These are phyloP conservation scores for Articulospora tetracladia DNA, from an alignment of 495 filamentous ascomycete species.

Conservation along the genomic window DNA sequence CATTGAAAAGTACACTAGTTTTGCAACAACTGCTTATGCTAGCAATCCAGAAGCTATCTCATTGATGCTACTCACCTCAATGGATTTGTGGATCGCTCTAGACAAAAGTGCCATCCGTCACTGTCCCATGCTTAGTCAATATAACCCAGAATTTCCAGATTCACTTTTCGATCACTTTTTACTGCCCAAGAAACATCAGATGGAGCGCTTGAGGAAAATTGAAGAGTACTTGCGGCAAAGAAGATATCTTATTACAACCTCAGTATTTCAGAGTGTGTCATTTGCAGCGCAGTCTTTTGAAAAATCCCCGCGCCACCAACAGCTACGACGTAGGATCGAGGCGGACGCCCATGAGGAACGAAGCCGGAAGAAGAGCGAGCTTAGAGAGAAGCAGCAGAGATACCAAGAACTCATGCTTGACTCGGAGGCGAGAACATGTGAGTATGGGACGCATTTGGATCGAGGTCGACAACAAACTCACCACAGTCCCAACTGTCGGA, in stretches of 20 bases:
- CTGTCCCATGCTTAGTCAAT: constrained; percentile 43
- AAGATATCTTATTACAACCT: neutral
- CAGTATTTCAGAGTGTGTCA: neutral
- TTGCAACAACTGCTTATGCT: constrained; percentile 31
- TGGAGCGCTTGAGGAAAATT: constrained; percentile 42
- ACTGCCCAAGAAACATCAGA: constrained; percentile 42
- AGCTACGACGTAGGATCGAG: constrained; percentile 36
- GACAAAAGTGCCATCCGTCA: constrained; percentile 45
- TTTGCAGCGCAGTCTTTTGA: constrained; percentile 56
- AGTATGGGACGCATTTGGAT: constrained; percentile 23
- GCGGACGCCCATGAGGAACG: constrained; percentile 27
- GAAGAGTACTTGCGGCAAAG: constrained; percentile 47
- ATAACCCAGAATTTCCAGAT: constrained; percentile 42
- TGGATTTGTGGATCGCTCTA: constrained; percentile 61
- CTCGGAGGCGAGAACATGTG: constrained; percentile 25
- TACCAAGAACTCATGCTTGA: constrained; percentile 32
- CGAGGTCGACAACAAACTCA: constrained; percentile 4
- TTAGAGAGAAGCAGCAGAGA: constrained; percentile 26
- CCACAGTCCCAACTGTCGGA: constrained; percentile 28
- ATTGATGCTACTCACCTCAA: constrained; percentile 52
- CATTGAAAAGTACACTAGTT: constrained; percentile 28
- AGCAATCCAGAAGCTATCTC: constrained; percentile 49
- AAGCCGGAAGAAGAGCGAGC: constrained; percentile 40
- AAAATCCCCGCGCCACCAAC: constrained; percentile 39
- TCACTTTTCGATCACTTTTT: constrained; percentile 44